phyloP scores from a whole-genome alignment of 805 yeast species.

The Candida chilensis region DNA sequence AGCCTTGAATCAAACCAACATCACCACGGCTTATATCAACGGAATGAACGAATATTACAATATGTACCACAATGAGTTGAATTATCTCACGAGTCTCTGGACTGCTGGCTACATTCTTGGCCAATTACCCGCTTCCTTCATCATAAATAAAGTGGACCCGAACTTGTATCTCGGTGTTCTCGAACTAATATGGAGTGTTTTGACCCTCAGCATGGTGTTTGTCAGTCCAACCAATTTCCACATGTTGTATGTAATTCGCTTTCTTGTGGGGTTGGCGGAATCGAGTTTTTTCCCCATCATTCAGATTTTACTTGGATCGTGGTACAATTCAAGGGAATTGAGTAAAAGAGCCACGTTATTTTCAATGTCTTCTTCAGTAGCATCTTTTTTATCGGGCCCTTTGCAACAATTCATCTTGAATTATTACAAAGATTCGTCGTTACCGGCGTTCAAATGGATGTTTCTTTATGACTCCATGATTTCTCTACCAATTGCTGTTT shows the following conservation, averaged over 20 bases:
- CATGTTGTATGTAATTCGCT: conserved; percentile 13
- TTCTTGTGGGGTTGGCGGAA: neutral
- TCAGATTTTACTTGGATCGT: neutral
- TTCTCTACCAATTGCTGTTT: conserved; percentile 20
- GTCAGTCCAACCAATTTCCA: conserved; percentile 8
- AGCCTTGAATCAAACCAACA: conserved; percentile 17
- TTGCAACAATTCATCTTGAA: conserved; percentile 17
- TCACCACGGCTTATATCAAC: conserved; percentile 21
- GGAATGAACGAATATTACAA: conserved; percentile 21
- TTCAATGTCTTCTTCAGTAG: conserved; percentile 17
- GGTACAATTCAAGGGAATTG: conserved; percentile 8
- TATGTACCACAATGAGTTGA: conserved; percentile 18
- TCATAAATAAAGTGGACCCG: conserved; percentile 13
- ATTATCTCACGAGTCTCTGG: conserved; percentile 16
- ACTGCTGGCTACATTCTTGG: conserved; percentile 23
- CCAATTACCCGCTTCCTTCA: conserved; percentile 17
- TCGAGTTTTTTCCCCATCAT: neutral
- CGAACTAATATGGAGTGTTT: conserved; percentile 13
- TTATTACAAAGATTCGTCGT: conserved; percentile 10
- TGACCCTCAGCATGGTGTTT: conserved; percentile 8
- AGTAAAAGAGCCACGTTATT: conserved; percentile 18
- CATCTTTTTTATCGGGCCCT: conserved; percentile 21
- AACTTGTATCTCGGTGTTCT: conserved; percentile 15
- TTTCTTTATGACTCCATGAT: conserved; percentile 23
- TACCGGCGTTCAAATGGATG: conserved; percentile 23